phyloP scores from a whole-genome alignment of 176 grass and related monocot genomes.

The Bolboschoenus planiculmis region DNA sequence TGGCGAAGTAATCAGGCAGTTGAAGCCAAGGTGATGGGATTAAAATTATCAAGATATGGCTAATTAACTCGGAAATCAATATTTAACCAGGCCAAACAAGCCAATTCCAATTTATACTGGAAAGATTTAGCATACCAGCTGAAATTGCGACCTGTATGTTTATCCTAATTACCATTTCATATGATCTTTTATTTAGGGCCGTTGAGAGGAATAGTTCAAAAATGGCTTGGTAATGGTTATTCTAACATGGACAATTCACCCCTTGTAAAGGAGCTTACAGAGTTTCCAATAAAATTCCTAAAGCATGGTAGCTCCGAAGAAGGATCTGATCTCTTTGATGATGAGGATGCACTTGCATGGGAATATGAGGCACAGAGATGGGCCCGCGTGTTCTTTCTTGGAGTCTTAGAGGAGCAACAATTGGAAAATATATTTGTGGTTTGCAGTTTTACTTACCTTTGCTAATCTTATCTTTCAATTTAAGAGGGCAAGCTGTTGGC shows the following conservation, averaged over 20 bases:
- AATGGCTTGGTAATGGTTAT: conserved; percentile 61
- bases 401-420: conserved; percentile 52
- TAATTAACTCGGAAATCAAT: background rate
- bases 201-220: conserved; percentile 50
- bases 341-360: conserved; percentile 79
- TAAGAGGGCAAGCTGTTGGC: background rate
- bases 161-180: background rate
- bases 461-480: background rate
- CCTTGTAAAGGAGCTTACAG: conserved; percentile 61
- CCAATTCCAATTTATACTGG: background rate
- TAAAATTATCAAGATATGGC: background rate
- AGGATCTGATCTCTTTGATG: conserved; percentile 58
- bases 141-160: background rate
- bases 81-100: background rate
- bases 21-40: background rate
- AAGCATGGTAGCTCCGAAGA: conserved; percentile 32
- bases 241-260: conserved; percentile 18
- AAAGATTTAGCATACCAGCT: background rate
- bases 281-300: conserved; percentile 65
- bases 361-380: conserved; percentile 82
- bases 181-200: conserved; percentile 40
- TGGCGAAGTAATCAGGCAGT: background rate
- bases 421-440: conserved; percentile 55
- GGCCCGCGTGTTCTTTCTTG: conserved; percentile 75
- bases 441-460: conserved; percentile 16